Evolutionary conservation across 2,329 filamentous ascomycete species (phyloP).

Genomic region (Teratosphaeria gauchensis): DNA sequence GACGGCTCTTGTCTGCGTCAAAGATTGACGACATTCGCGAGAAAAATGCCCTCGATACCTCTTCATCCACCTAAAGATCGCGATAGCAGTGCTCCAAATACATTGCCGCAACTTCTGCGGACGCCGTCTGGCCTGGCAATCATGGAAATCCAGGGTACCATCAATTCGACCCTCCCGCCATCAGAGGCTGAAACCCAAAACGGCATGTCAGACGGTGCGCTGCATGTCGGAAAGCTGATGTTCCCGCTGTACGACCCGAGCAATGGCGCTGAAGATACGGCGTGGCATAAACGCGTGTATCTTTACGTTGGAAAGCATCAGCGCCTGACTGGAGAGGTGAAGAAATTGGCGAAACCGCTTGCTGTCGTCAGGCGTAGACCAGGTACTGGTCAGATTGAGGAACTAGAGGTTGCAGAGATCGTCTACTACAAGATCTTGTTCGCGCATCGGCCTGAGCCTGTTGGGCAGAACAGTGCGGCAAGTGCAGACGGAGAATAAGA

Average conservation of each 20-base stretch:
- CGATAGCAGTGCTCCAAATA: slow-evolving; percentile 30
- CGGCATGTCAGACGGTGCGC: slow-evolving; percentile 19
- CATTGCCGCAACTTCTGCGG: slow-evolving; percentile 72
- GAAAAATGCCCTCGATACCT: slow-evolving; percentile 7
- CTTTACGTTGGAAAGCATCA: slow-evolving; percentile 85
- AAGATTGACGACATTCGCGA: not conserved
- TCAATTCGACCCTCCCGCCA: slow-evolving; percentile 58
- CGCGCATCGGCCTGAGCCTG: slow-evolving; percentile 73
- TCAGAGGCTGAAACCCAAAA: slow-evolving; percentile 5
- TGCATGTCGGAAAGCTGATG: slow-evolving; percentile 60
- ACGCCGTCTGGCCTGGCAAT: slow-evolving; percentile 84
- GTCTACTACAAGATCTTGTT: slow-evolving; percentile 83
- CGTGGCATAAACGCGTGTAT: slow-evolving; percentile 81
- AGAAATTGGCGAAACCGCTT: slow-evolving; percentile 69
- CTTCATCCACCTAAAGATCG: slow-evolving; percentile 7
- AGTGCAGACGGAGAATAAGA: not conserved
- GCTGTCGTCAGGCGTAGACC: slow-evolving; percentile 58
- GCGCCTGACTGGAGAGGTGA: slow-evolving; percentile 79
- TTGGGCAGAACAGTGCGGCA: slow-evolving; percentile 32
- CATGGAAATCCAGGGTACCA: slow-evolving; percentile 82
- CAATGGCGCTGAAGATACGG: slow-evolving; percentile 42
- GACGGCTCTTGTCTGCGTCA: not conserved
- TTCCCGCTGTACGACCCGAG: slow-evolving; percentile 63
- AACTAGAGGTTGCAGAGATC: slow-evolving; percentile 78
- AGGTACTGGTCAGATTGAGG: slow-evolving; percentile 29